phyloP scores from a whole-genome alignment of 2,329 filamentous ascomycete species.

The Xylaria sp. region DNA sequence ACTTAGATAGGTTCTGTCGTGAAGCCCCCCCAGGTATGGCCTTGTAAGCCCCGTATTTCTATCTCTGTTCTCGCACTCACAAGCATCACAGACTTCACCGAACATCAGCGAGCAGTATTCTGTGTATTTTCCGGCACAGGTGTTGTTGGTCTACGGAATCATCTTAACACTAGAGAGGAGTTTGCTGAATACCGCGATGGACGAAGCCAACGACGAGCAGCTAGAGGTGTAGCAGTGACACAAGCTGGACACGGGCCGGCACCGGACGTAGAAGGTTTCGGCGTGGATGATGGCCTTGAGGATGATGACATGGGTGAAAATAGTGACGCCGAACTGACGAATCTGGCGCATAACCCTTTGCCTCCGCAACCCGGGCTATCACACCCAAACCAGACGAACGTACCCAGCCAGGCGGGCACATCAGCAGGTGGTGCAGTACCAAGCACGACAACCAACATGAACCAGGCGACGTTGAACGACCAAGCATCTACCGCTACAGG shows the following conservation, averaged over 20 bases:
- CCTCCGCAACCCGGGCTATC: slow-evolving; percentile 39
- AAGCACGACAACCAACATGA: slow-evolving; percentile 21
- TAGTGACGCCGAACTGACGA: slow-evolving; percentile 45
- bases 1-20: slow-evolving; percentile 86
- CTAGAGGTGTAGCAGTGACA: slow-evolving; percentile 26
- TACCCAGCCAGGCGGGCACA: slow-evolving; percentile 3
- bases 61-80: slow-evolving; percentile 43
- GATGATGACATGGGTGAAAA: slow-evolving; percentile 52
- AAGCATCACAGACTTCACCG: slow-evolving; percentile 80
- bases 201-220: slow-evolving; percentile 36
- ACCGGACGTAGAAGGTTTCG: slow-evolving; percentile 43
- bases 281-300: slow-evolving; percentile 45
- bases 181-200: slow-evolving; percentile 55
- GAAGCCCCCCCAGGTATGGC: slow-evolving; percentile 77
- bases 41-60: neutral
- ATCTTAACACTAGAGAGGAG: slow-evolving; percentile 71
- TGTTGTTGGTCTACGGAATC: slow-evolving; percentile 79
- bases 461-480: slow-evolving; percentile 13
- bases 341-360: slow-evolving; percentile 39
- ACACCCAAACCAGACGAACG: slow-evolving; percentile 14
- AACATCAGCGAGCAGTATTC: slow-evolving; percentile 94
- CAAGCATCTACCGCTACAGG: slow-evolving; percentile 34
- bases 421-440: neutral
- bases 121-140: slow-evolving; percentile 95
- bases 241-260: slow-evolving; percentile 27